These are phyloP conservation scores for Fistulinella prunicolor DNA, from an alignment of 768 basidiomycete genomes.

Conservation along the genomic window DNA sequence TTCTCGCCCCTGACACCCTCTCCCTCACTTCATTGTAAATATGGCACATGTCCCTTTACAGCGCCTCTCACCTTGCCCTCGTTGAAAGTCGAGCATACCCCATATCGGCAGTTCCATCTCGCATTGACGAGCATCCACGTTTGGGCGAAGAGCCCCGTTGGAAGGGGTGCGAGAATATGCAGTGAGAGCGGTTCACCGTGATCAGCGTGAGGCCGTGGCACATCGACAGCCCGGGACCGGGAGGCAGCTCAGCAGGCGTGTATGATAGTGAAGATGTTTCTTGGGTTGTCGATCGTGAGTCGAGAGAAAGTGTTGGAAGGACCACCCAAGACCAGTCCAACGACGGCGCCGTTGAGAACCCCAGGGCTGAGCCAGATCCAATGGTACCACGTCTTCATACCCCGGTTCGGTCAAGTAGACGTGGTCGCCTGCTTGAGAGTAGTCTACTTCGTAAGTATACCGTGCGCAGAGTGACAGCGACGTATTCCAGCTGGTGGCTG, in stretches of 20 bases:
- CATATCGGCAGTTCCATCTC: conserved; percentile 85
- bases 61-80: conserved; percentile 45
- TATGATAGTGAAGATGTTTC: conserved; percentile 47
- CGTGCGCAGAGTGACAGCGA: conserved; percentile 61
- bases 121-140: conserved; percentile 58
- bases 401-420: conserved; percentile 72
- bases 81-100: conserved; percentile 74
- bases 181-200: conserved; percentile 47
- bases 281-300: not conserved
- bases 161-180: conserved; percentile 81
- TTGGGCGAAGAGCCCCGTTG: conserved; percentile 41
- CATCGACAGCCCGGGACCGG: conserved; percentile 55
- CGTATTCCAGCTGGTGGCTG: conserved; percentile 61
- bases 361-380: conserved; percentile 65
- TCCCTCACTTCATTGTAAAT: conserved; percentile 70
- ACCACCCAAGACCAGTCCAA: conserved; percentile 57
- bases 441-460: conserved; percentile 71
- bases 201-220: conserved; percentile 80
- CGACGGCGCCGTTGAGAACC: conserved; percentile 78
- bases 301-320: conserved; percentile 1
- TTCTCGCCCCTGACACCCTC: conserved; percentile 72
- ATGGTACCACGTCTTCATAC: conserved; percentile 70
- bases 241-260: conserved; percentile 49
- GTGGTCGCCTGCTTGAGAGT: conserved; percentile 51
- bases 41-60: conserved; percentile 63